These are phyloP conservation scores for Diaporthe eres DNA, from an alignment of 2,329 filamentous ascomycete genomes.

Conservation along the genomic window DNA sequence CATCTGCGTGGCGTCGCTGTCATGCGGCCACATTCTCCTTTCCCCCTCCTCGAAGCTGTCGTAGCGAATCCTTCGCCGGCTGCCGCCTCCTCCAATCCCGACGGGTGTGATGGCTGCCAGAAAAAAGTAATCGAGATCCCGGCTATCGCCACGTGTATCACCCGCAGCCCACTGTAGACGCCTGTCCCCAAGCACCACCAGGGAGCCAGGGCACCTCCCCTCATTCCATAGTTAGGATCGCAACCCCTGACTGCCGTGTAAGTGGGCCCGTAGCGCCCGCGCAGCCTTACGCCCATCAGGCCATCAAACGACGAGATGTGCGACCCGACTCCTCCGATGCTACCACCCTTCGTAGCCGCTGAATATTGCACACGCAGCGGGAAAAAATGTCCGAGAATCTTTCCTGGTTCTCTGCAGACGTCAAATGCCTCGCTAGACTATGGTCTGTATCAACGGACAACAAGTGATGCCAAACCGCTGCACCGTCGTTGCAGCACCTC, in stretches of 20 bases:
- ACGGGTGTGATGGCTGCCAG: conserved; percentile 19
- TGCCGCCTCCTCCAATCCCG: conserved; percentile 15
- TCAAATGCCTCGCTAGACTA: background rate
- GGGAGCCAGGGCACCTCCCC: background rate
- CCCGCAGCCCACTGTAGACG: conserved; percentile 4
- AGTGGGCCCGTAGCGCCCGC: conserved; percentile 32
- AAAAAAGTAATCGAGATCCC: conserved; percentile 24
- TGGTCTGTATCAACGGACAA: background rate
- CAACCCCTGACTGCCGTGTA: conserved; percentile 32
- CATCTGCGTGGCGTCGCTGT: conserved; percentile 6
- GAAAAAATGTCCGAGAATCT: background rate
- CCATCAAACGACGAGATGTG: conserved; percentile 29
- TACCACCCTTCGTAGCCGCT: conserved; percentile 7
- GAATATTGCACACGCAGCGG: background rate
- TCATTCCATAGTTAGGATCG: conserved; percentile 19
- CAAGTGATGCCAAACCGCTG: background rate
- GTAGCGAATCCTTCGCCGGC: conserved; percentile 16
- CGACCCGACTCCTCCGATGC: conserved; percentile 27
- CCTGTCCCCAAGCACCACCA: background rate
- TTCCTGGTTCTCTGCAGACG: background rate
- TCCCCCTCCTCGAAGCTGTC: background rate
- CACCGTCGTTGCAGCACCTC: background rate
- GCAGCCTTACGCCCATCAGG: conserved; percentile 31
- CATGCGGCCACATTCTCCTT: conserved; percentile 11
- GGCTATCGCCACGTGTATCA: conserved; percentile 35